Conservation (phyloP, 2,329 filamentous ascomycete species). For the Leptographium procerum region DNA sequence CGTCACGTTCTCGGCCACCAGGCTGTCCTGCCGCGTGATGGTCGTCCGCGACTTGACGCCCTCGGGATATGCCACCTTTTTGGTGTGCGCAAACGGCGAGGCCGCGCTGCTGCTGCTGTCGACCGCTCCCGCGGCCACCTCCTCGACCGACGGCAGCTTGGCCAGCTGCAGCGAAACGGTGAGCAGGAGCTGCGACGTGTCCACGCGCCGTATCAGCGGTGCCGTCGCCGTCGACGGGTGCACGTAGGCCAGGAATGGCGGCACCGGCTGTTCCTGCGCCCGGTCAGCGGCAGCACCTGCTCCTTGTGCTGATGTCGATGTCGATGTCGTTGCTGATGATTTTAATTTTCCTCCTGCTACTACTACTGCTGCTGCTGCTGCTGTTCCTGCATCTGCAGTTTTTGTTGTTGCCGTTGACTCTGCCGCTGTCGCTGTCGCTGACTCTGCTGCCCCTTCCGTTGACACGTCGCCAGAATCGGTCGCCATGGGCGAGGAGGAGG, state of each 20-base stretch:
- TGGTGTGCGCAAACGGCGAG: conserved; percentile 65
- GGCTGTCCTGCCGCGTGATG: conserved; percentile 68
- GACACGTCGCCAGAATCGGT: not conserved
- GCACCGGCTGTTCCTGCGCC: conserved; percentile 29
- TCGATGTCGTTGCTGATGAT: not conserved
- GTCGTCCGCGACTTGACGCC: conserved; percentile 71
- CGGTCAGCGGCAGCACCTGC: too few relatives aligned
- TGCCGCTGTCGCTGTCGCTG: not conserved
- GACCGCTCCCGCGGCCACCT: conserved; percentile 72
- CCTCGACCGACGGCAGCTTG: conserved; percentile 63
- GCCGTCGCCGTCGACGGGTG: conserved; percentile 47
- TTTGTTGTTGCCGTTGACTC: not conserved
- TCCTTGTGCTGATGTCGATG: too few relatives aligned
- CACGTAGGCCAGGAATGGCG: conserved; percentile 71
- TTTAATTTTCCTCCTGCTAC: not conserved
- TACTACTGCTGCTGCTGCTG: not conserved
- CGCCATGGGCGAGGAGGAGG: not conserved
- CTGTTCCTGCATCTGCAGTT: not conserved
- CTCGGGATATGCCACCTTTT: conserved; percentile 74
- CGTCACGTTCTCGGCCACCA: conserved; percentile 80
- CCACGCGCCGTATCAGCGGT: conserved; percentile 74
- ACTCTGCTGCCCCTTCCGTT: not conserved
- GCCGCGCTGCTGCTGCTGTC: conserved; percentile 34
- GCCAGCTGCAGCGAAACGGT: conserved; percentile 76
- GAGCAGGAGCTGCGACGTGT: conserved; percentile 73